Conservation (phyloP, 495 filamentous ascomycete genomes). For the Evernia prunastri region DNA sequence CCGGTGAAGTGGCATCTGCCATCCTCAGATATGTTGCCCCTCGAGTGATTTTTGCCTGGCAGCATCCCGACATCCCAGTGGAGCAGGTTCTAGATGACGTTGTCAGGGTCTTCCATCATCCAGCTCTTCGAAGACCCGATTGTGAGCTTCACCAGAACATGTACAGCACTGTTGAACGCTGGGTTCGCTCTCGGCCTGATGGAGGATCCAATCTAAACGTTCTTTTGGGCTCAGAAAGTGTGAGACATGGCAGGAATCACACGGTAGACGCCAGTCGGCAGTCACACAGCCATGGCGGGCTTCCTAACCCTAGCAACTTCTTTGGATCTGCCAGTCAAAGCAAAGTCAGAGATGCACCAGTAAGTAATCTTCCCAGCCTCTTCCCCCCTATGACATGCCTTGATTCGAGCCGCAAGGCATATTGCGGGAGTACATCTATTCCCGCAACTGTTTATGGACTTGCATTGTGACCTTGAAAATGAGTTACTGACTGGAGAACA, state of each 20-base stretch:
- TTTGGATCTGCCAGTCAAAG: conserved; percentile 27
- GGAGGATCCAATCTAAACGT: conserved; percentile 57
- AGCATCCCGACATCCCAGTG: conserved; percentile 71
- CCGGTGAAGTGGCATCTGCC: conserved; percentile 70
- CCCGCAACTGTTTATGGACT: neutral
- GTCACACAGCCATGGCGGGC: conserved; percentile 21
- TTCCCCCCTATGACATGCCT: too few relatives aligned
- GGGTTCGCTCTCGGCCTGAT: conserved; percentile 61
- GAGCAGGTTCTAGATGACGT: conserved; percentile 75
- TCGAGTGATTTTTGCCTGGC: conserved; percentile 83
- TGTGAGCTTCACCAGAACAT: conserved; percentile 77
- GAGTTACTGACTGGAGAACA: neutral
- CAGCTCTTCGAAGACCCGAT: conserved; percentile 62
- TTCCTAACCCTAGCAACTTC: conserved; percentile 18
- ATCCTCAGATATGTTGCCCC: conserved; percentile 82
- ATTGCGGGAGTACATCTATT: neutral
- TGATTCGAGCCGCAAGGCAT: neutral
- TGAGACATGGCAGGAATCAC: conserved; percentile 73
- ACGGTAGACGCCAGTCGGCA: conserved; percentile 28
- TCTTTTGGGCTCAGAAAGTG: conserved; percentile 71
- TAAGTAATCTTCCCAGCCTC: neutral
- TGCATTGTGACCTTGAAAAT: neutral
- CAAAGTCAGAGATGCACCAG: conserved; percentile 20
- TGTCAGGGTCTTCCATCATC: conserved; percentile 79
- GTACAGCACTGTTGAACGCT: conserved; percentile 73